Evolutionary conservation across 2,329 filamentous ascomycete species (phyloP), one percentile per base, ranked within the genome.

Genomic region (Aspergillus sp.): DNA sequence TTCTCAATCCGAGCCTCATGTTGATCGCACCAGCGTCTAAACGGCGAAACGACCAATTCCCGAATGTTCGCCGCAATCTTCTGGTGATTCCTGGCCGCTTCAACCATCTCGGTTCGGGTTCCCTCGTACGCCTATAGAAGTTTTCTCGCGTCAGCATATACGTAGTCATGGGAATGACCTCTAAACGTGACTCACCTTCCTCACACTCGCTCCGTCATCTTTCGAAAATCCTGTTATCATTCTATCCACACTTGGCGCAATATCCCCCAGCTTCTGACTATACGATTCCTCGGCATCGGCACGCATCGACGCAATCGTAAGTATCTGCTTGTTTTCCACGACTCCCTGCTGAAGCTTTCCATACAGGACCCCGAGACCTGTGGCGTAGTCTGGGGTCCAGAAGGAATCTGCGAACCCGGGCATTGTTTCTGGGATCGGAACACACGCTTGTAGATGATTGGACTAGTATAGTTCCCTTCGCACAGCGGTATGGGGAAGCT

Each of bases 311-410:
- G 95, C 92, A 70, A 99, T 86, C 39, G 90, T 95, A 63, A 99
- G 81, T 60, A 99, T 83, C 78, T 99, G 95, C 70, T 93, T 90
- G 76, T 99, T 96, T 77, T 99, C 95, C 67, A 93, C 85, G 58
- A 96, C 90, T 61, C 95, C 95, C 77, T 99, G 95, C 76, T 98
- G 93, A 56, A 99, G 88, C 82, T 99, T 99, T 75, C 87, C 87
- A 72, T 98, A 99, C 64, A 99, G 85, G 64, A 98, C 92, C 55
- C 93, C 93, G 65, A 99, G 85, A 62, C 95, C 93, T 82, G 90
- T 92, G 74, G 93, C 93, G 83, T 98, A 98, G 84, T 99, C 95
- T 73, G 86, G 86, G 62, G 95, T 96, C 95, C 95, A 99, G 80
- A 99, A 98, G 51, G 93, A 96, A 79, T 93, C 91, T 67, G 92